These are phyloP conservation scores for Rhizopogon rudus DNA, from an alignment of 768 basidiomycete species.

Conservation along the genomic window DNA sequence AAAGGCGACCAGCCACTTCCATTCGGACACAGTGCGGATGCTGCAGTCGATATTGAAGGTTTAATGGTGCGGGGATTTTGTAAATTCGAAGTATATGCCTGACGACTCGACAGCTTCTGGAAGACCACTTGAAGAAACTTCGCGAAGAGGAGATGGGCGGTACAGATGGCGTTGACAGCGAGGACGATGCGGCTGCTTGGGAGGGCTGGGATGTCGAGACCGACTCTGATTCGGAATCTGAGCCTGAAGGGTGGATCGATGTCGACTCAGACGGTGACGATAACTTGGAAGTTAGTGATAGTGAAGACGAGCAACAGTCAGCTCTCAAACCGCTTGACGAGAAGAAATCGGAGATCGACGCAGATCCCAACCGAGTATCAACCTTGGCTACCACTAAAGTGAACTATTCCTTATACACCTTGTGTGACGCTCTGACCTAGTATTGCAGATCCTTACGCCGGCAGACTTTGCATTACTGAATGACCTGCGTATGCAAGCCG, in stretches of 20 bases:
- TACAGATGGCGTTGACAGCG: slow-evolving; percentile 53
- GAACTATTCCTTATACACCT: neutral
- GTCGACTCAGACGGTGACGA: slow-evolving; percentile 66
- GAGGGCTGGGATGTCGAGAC: slow-evolving; percentile 87
- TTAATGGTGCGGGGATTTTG: slow-evolving; percentile 49
- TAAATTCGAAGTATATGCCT: neutral
- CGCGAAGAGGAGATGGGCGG: slow-evolving; percentile 55
- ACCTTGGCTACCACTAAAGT: slow-evolving; percentile 82
- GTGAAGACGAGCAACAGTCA: slow-evolving; percentile 61
- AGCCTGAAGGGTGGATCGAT: slow-evolving; percentile 72
- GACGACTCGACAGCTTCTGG: slow-evolving; percentile 57
- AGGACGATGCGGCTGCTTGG: slow-evolving; percentile 68
- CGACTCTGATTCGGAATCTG: slow-evolving; percentile 52
- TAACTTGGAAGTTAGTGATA: slow-evolving; percentile 78
- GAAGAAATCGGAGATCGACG: slow-evolving; percentile 14
- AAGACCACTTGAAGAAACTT: slow-evolving; percentile 75
- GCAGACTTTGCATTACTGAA: slow-evolving; percentile 92
- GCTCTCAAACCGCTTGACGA: slow-evolving; percentile 1
- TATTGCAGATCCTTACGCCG: slow-evolving; percentile 83
- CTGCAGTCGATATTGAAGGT: slow-evolving; percentile 85
- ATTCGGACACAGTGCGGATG: slow-evolving; percentile 75
- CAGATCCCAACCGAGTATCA: slow-evolving; percentile 42
- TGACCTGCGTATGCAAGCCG: slow-evolving; percentile 81
- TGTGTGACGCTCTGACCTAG: neutral
- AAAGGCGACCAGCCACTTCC: slow-evolving; percentile 63